These are phyloP conservation scores for Sequoia sempervirens DNA, from an alignment of 75 land plant species.

Conservation along the genomic window DNA sequence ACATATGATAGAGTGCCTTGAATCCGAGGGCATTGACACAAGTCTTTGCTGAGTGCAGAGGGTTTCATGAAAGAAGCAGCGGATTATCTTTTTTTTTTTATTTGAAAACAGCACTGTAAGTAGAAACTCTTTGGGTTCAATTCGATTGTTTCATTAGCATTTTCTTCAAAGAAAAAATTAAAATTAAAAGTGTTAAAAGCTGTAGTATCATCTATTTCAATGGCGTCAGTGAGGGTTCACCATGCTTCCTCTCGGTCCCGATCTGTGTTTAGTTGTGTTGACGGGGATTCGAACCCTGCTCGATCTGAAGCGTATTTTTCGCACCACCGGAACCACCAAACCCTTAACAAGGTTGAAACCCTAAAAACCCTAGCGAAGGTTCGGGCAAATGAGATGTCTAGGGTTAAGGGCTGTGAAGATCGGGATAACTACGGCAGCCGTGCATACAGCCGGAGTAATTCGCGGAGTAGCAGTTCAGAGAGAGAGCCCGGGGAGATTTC, in stretches of 20 bases:
- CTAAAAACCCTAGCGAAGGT: not conserved
- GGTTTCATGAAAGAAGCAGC: not conserved
- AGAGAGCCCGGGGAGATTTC: slow-evolving; percentile 2
- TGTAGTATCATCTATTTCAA: not conserved
- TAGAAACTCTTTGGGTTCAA: not conserved
- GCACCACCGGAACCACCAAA: not conserved
- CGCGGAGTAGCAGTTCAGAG: not conserved
- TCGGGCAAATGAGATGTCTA: not conserved
- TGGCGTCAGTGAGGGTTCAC: not conserved
- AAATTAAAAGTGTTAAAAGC: not conserved
- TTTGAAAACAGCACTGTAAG: not conserved
- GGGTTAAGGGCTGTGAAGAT: not conserved
- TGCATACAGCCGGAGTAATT: not conserved
- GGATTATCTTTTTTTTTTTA: too few relatives aligned
- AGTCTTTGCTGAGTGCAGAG: not conserved
- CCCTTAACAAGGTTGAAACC: not conserved
- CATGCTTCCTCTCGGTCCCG: not conserved
- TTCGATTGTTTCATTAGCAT: not conserved
- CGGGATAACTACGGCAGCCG: not conserved
- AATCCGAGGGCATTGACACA: not conserved
- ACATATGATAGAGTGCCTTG: too few relatives aligned
- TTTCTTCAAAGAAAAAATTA: not conserved
- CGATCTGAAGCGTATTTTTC: not conserved
- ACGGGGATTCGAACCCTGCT: not conserved
- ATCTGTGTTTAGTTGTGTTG: not conserved